Evolutionary conservation across 1,284 basidiomycete genomes (phyloP).

Genomic region (Flammula alnicola): DNA sequence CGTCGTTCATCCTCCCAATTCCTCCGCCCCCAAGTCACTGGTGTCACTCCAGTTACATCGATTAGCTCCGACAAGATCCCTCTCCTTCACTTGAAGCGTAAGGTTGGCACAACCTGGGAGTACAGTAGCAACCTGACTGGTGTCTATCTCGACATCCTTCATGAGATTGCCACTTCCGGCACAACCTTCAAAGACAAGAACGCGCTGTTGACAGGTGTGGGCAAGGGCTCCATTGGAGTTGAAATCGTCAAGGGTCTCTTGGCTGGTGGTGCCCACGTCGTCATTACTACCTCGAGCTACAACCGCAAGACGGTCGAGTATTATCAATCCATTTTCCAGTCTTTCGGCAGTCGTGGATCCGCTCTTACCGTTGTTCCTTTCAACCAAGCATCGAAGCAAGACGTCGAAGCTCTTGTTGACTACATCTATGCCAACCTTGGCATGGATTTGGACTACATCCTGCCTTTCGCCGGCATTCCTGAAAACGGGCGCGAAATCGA

Average conservation of each 20-base stretch:
- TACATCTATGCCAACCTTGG: constrained; percentile 96
- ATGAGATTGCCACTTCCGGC: constrained; percentile 97
- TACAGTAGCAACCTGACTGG: constrained; percentile 97
- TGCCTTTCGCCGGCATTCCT: constrained; percentile 97
- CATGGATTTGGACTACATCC: constrained; percentile 97
- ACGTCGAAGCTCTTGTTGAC: constrained; percentile 95
- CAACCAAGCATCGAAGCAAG: constrained; percentile 98
- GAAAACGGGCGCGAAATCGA: constrained; percentile 99
- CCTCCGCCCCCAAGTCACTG: constrained; percentile 85
- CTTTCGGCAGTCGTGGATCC: constrained; percentile 92
- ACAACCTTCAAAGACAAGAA: constrained; percentile 99
- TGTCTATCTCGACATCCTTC: constrained; percentile 94
- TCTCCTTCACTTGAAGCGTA: constrained; percentile 94
- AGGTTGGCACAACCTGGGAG: constrained; percentile 95
- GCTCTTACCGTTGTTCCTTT: constrained; percentile 97
- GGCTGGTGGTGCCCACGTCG: constrained; percentile 94
- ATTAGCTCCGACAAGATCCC: constrained; percentile 92
- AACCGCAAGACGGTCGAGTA: constrained; percentile 95
- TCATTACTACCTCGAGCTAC: constrained; percentile 97
- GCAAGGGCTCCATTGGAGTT: constrained; percentile 96
- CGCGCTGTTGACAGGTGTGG: constrained; percentile 95
- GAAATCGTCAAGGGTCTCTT: constrained; percentile 97
- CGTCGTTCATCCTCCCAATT: constrained; percentile 94
- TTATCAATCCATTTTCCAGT: constrained; percentile 98
- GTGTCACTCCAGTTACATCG: constrained; percentile 76